A percentile compares a stretch with the other conserved stretches of the same genome.
These are phyloP conservation scores for Penicillium dipodomyicola DNA, from an alignment of 495 filamentous ascomycete species.

Conservation along the genomic window DNA sequence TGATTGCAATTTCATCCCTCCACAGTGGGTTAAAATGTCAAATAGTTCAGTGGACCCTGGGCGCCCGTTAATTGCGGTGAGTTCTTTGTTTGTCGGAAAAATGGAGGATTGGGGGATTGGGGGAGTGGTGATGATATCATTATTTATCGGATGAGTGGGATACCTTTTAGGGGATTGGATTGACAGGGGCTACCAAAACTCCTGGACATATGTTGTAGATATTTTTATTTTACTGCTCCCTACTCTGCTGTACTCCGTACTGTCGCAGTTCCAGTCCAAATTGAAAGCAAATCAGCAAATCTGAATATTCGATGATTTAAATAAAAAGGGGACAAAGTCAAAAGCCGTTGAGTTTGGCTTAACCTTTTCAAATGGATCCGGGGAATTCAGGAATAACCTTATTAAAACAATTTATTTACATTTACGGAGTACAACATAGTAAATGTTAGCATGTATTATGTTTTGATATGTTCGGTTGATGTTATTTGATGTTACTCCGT, in stretches of 20 bases:
- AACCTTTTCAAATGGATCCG: not conserved
- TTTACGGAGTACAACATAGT: too few relatives aligned
- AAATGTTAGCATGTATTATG: not conserved
- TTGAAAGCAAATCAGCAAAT: not conserved
- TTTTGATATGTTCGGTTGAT: not conserved
- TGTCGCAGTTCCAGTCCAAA: not conserved
- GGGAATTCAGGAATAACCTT: not conserved
- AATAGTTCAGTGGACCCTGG: constrained; percentile 15
- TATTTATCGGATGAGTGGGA: not conserved
- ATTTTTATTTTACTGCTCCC: not conserved
- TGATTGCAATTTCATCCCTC: constrained; percentile 11
- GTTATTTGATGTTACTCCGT: not conserved
- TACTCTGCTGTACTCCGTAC: too few relatives aligned
- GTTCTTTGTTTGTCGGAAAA: not conserved
- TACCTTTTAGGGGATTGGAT: not conserved
- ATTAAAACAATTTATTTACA: too few relatives aligned
- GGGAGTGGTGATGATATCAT: not conserved
- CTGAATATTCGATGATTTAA: not conserved
- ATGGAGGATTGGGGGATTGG: not conserved
- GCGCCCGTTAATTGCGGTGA: not conserved
- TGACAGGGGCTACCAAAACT: not conserved
- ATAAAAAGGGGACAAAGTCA: not conserved
- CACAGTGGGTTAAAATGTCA: constrained; percentile 3
- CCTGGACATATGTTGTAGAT: not conserved
- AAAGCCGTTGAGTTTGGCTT: not conserved